These are phyloP conservation scores for Starmerella bombi DNA, from an alignment of 805 yeast genomes.

Conservation along the genomic window DNA sequence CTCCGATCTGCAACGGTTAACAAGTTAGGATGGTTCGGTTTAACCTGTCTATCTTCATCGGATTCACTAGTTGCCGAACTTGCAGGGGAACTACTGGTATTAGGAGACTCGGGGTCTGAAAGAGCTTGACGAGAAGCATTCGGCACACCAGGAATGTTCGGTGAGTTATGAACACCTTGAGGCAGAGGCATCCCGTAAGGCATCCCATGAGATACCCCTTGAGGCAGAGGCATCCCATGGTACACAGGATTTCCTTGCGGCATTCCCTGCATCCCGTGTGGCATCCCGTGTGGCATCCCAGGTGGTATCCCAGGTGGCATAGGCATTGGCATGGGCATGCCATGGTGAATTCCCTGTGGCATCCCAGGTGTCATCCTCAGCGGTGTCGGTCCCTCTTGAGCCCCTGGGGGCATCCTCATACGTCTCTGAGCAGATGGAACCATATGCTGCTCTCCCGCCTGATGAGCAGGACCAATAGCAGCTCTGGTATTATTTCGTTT, in stretches of 20 bases:
- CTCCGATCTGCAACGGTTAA: constrained; percentile 1
- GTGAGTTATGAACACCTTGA: neutral
- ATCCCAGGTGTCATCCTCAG: neutral
- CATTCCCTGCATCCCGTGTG: constrained; percentile 3
- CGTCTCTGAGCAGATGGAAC: neutral
- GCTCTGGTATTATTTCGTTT: neutral
- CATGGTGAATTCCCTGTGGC: neutral
- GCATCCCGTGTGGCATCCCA: constrained; percentile 1
- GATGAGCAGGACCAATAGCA: neutral
- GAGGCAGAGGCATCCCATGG: neutral
- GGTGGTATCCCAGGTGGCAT: constrained; percentile 3
- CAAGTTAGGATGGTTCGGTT: neutral
- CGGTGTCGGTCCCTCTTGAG: neutral
- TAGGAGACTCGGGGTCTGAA: too few relatives aligned
- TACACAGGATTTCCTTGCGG: constrained; percentile 1
- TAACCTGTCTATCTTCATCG: neutral
- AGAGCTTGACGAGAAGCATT: too few relatives aligned
- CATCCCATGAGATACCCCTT: constrained; percentile 1
- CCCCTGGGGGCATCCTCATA: neutral
- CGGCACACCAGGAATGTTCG: too few relatives aligned
- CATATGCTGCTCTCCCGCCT: neutral
- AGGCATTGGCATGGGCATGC: constrained; percentile 1
- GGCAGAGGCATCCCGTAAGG: neutral
- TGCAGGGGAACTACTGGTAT: constrained; percentile 1
- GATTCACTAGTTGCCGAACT: constrained; percentile 5